Base-by-base conservation (phyloP, 2,329 filamentous ascomycete species). In the Parastagonospora nodorum region DNA sequence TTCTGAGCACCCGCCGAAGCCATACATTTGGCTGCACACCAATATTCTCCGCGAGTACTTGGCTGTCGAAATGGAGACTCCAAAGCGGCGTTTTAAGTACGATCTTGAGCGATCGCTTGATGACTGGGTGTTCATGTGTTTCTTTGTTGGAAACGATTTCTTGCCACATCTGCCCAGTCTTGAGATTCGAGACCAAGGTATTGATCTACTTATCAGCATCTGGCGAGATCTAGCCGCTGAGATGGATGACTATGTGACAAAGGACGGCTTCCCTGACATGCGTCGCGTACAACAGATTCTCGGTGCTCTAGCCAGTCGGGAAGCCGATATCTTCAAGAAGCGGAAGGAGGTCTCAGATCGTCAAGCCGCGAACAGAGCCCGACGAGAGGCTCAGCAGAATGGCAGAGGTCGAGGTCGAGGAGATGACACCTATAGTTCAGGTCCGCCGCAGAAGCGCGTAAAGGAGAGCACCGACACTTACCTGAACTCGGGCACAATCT, bases 71-170 rank as follows among this genome's bases (percentile, higher is more conserved):
- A 85, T 99, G 65, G 84, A 89, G 66, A 87, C 97, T 30, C 88
- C 90, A 14, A 84, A 86, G 48, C 84, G 96, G 60, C 87, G 88
- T 1, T 97, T 97, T 75, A 84, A 85, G 47, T 97, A 96, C 74
- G 92, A 99, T 71, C 81, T 99, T 38, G 94, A 99, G 75, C 87
- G 94, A 59, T 92, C 92, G 24, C 84, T 97, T 51, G 94, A 97
- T 74, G 93, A 97, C 71, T 97, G 93, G 94, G 91, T 97, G 11
- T 97, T 97, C 74, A 94, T 97, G 86, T 97, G 93, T 77, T 97
- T 95, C 78, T 97, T 97, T 72, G 93, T 97, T 49, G 93, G 93
- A 61, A 99, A 99, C 75, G 95, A 99, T 78, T 99, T 99, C 77
- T 78, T 99, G 61, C 94, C 94, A 43, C 94, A 99, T 80, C 80